These are phyloP conservation scores for Sporobolus alterniflorus DNA, from an alignment of 202 grass and related monocot species.

Conservation along the genomic window DNA sequence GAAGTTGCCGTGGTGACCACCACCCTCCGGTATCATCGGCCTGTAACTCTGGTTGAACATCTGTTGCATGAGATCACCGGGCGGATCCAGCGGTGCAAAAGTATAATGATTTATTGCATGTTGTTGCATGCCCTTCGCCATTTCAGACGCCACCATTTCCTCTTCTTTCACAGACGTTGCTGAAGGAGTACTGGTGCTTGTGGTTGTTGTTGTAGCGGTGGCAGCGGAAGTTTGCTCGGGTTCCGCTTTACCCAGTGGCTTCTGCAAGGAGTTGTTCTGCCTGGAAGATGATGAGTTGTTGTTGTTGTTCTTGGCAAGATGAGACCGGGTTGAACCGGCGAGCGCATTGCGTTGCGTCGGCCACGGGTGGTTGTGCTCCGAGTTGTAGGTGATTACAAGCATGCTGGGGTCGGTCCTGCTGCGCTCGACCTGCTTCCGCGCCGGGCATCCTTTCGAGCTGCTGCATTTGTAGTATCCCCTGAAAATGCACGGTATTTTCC, in stretches of 20 bases:
- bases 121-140: constrained; percentile 26
- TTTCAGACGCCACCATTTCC: constrained; percentile 25
- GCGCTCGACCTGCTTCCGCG: constrained; percentile 98
- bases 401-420: constrained; percentile 90
- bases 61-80: constrained; percentile 64
- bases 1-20: constrained; percentile 78
- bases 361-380: constrained; percentile 99
- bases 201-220: not conserved
- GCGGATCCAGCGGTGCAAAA: constrained; percentile 11
- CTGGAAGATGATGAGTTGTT: constrained; percentile 44
- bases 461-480: constrained; percentile 99
- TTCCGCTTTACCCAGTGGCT: constrained; percentile 49
- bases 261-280: constrained; percentile 28
- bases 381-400: constrained; percentile 98
- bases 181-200: not conserved
- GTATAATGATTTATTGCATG: constrained; percentile 4
- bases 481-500: not conserved
- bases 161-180: constrained; percentile 63
- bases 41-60: constrained; percentile 68
- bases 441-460: constrained; percentile 96
- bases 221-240: constrained; percentile 26
- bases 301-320: constrained; percentile 51
- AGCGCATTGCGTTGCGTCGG: constrained; percentile 95
- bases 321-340: constrained; percentile 75
- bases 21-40: constrained; percentile 67